Base-by-base conservation (phyloP, 2,329 filamentous ascomycete species). In the Botrytis porri region DNA sequence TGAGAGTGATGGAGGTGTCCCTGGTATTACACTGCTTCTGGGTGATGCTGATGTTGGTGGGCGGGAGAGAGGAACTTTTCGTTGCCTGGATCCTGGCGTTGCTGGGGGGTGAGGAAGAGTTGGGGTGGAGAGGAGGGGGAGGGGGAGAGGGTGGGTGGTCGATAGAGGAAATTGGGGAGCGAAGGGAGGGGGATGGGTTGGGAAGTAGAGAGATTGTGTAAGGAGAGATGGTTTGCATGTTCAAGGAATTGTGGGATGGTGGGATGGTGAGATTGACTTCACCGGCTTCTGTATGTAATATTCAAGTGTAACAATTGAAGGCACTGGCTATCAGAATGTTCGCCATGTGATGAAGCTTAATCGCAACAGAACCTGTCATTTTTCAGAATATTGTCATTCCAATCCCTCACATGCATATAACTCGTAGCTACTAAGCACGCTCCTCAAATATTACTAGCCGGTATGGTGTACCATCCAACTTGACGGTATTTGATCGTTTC, bases 21-120 rank as follows among this genome's bases (percentile, higher is more conserved):
- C 87, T 85, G 87, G 89, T 88, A 88, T 90, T 87, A 89, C 90
- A 92, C 90, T 92, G 87, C 84, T 85, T 87, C 89, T 86, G 85
- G 88, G 88, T 82, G 89, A 92, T 86, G 90, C 90, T 67, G 66
- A 16, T 25, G 29, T 41, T 67, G 37, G 43, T 37, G 37, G 7
- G 37, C 7, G 37, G 37, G 18, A 45, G 20, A 4, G 45, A 43
- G 41, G 20, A 48, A 45, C 69, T 86, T 83, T 90, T 90, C 88
- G 87, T 89, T 88, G 84, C 84, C 77, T 20, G 79, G 80, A 14
- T 9, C 80, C 79, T 83, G 84, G 87, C 84, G 83, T 82, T 82
- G 83, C 83, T 82, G 81, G 81, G 82, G 78, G 79, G 86, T 85
- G 86, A 88, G 83, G 88, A 90, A 90, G 87, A 84, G 70, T 43